Base-by-base conservation (phyloP, 176 grass and related monocot species). In the Musa acuminata region DNA sequence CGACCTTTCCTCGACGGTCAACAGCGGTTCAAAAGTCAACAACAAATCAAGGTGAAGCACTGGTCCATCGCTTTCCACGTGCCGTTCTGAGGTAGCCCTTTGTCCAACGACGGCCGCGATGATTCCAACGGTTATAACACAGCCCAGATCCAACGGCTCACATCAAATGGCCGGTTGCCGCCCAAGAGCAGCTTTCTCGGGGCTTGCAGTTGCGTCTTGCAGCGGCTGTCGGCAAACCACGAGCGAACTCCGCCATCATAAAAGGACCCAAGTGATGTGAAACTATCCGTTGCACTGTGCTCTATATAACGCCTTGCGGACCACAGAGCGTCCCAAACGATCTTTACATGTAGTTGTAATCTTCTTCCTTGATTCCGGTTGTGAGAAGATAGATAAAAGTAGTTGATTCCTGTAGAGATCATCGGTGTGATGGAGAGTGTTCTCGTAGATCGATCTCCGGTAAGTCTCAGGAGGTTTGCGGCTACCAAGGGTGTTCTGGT, bases 141-240 rank as follows among this genome's bases (percentile, higher is more conserved):
- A 1, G n/a, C 10, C 9, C 2, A 21, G 48, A 71, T 71, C 68
- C 68, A 13, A 71, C 68, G 68, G 68, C 17, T 48, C 22, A 2
- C 52, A 20, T 57, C 52, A 74, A 74, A 26, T 57, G 22, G 72
- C 72, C 72, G 72, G 72, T 58, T 55, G 72, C 52, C 72, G 53
- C 72, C 72, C 72, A 57, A 57, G 2, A 11, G 70, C 52, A 53
- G 2, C 52, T 74, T 55, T 55, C 71, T 55, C 71, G 71, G 22
- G 51, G 51, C 2, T 55, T 22, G 72, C 23, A 27, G 72, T 74
- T 55, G 20, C 23, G 23, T 25, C 8, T 23, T 21, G 72, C 72
- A 29, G 53, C 52, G 23, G 22, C 19, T 54, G 52, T 73, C 71
- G 71, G 71, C 71, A 14, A 72, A 55, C 3, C 9, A 19, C 8